These are phyloP conservation scores for Pyrenochaeta sp. DNA, from an alignment of 2,329 filamentous ascomycete species.

Conservation along the genomic window DNA sequence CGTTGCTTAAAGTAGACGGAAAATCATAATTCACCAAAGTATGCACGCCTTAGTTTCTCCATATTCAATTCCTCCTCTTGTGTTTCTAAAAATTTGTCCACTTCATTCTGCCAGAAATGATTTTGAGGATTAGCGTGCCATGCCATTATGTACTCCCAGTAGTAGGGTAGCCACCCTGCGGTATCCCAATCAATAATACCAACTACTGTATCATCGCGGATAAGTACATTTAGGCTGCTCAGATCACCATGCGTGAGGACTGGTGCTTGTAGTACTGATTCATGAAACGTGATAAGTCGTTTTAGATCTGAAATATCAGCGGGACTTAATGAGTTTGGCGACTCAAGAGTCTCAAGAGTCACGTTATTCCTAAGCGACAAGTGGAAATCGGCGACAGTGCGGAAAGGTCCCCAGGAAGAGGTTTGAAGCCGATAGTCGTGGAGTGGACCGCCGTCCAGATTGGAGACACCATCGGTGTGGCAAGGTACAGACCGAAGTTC, in stretches of 20 bases:
- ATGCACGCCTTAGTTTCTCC: constrained; percentile 52
- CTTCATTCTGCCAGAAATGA: constrained; percentile 41
- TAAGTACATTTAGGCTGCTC: constrained; percentile 55
- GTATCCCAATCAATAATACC: constrained; percentile 60
- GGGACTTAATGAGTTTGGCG: too few species aligned
- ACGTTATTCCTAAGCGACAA: constrained; percentile 45
- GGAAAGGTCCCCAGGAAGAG: constrained; percentile 45
- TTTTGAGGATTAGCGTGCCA: constrained; percentile 24
- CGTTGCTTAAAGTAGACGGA: constrained; percentile 6
- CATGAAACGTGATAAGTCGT: constrained; percentile 16
- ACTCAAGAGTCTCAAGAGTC: constrained; percentile 6
- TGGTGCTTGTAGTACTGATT: constrained; percentile 43
- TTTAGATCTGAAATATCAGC: constrained; percentile 23
- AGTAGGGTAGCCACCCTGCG: constrained; percentile 59
- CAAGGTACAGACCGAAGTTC: constrained; percentile 2
- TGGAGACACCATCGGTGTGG: constrained; percentile 19
- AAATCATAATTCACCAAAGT: constrained; percentile 3
- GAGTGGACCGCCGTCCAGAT: constrained; percentile 26
- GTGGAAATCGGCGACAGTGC: constrained; percentile 49
- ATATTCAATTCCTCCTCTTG: constrained; percentile 51
- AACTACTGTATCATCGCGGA: constrained; percentile 52
- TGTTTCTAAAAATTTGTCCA: constrained; percentile 22
- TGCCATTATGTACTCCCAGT: constrained; percentile 56
- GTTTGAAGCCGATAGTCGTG: constrained; percentile 37
- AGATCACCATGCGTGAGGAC: constrained; percentile 64